phyloP scores from a whole-genome alignment of 2,329 filamentous ascomycete genomes.

The Tympanopsis confertula region DNA sequence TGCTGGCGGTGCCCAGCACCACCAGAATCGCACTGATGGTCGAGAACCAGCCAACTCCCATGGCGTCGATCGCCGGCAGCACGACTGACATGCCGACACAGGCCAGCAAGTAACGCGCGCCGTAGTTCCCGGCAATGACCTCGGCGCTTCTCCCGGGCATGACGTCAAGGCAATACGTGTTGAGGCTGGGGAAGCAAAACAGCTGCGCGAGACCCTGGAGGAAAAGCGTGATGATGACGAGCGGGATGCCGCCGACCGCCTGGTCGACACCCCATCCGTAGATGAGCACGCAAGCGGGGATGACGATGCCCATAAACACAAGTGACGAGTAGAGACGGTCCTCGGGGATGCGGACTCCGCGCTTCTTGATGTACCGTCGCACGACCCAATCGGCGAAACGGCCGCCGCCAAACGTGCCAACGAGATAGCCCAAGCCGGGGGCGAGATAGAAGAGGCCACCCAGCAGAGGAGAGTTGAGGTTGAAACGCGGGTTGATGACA shows the following conservation, averaged over 20 bases:
- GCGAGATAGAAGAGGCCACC: slow-evolving; percentile 60
- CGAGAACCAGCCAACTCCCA: slow-evolving; percentile 74
- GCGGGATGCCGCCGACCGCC: slow-evolving; percentile 35
- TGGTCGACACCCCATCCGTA: slow-evolving; percentile 47
- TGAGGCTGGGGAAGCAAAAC: slow-evolving; percentile 65
- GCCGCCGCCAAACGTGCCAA: slow-evolving; percentile 55
- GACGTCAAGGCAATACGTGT: slow-evolving; percentile 74
- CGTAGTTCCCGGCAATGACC: slow-evolving; percentile 71
- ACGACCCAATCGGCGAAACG: slow-evolving; percentile 26
- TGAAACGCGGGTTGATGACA: slow-evolving; percentile 59
- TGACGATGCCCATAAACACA: slow-evolving; percentile 40
- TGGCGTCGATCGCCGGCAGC: slow-evolving; percentile 59
- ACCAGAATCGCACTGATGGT: slow-evolving; percentile 55
- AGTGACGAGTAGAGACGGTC: slow-evolving; percentile 53
- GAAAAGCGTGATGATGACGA: slow-evolving; percentile 65
- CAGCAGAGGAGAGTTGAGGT: slow-evolving; percentile 47
- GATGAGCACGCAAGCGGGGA: slow-evolving; percentile 52
- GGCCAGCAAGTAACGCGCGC: slow-evolving; percentile 65
- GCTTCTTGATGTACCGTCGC: slow-evolving; percentile 31
- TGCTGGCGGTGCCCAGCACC: slow-evolving; percentile 26
- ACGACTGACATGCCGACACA: slow-evolving; percentile 61
- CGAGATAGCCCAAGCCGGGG: slow-evolving; percentile 52
- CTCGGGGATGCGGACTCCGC: slow-evolving; percentile 51
- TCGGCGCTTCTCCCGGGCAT: slow-evolving; percentile 63
- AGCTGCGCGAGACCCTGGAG: slow-evolving; percentile 63